Base-by-base conservation (phyloP, 441 rosid genomes). In the Omphalea diandra region DNA sequence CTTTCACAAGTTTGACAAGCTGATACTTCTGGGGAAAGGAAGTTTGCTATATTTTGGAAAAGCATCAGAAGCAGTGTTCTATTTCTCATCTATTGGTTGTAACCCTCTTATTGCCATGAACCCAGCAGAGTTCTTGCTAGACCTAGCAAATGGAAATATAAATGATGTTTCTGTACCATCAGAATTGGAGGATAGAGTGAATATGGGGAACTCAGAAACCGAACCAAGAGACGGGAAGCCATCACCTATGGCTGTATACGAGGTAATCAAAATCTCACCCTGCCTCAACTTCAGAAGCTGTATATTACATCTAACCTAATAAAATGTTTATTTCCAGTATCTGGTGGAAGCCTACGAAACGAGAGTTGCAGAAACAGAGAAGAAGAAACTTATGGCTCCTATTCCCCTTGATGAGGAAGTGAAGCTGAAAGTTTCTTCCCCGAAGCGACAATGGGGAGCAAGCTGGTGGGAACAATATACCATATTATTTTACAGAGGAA, bases 51-150 rank as follows among this genome's bases (percentile, higher is more conserved):
- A 95, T 65, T 95, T 95, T 12, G 99, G 99, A 54, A 87, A 89
- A 80, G 94, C 99, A 68, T 87, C 98, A 10, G 99, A 92, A 78
- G 94, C 88, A 72, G 75, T 85, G 79, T 77, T 56, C 40, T 95
- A 95, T 68, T 92, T 95, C 84, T 83, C 90, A 24, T 90, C 98
- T 4, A 92, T 95, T 26, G 99, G 99, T 33, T 95, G 99, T 36
- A 83, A 87, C 50, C 99, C 99, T 70, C 85, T 90, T n/a, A 89
- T 95, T 44, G 73, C 98, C 71, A 95, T 95, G 98, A 95, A 95
- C 73, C 99, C 98, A 1, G 98, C 98, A 35, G 99, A 95, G 82
- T 92, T 92, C 84, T 78, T 95, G 79, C 87, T 95, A 6, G 99
- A 95, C 83, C 97, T 95, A 17, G 98, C 99, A 27, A 95, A 95